Percentiles rank a stretch among this genome's conserved stretches.
phyloP scores from a whole-genome alignment of 2,329 filamentous ascomycete genomes.

The Penicillium brevicompactum region DNA sequence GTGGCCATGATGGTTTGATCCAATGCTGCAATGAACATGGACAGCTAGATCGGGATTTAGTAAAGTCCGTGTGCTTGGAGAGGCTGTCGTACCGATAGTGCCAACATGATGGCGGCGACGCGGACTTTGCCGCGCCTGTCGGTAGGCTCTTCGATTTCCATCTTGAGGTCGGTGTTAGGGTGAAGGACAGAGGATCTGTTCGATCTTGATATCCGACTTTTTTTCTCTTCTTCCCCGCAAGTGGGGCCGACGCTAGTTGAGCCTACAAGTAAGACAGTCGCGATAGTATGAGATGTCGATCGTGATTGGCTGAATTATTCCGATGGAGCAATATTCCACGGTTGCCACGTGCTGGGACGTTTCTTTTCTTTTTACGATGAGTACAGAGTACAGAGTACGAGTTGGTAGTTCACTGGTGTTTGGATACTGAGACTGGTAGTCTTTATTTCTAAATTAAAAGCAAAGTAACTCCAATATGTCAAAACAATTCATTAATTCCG shows the following conservation, averaged over 20 bases:
- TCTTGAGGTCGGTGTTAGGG: background rate
- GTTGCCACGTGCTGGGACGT: background rate
- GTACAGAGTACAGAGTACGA: too few species aligned
- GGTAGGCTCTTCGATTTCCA: slow-evolving; percentile 18
- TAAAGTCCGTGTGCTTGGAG: background rate
- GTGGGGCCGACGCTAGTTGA: background rate
- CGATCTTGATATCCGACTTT: background rate
- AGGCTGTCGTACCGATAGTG: slow-evolving; percentile 26
- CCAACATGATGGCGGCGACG: slow-evolving; percentile 29
- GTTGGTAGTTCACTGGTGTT: too few species aligned
- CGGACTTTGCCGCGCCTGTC: slow-evolving; percentile 24
- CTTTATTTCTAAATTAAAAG: too few species aligned
- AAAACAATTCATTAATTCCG: too few species aligned
- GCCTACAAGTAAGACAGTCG: background rate
- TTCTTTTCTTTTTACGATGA: background rate
- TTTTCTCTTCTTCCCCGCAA: background rate
- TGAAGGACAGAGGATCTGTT: background rate
- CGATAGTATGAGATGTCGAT: background rate
- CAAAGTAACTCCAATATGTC: too few species aligned
- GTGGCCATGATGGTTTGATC: slow-evolving; percentile 62
- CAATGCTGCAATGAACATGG: slow-evolving; percentile 39
- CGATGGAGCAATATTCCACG: too few species aligned
- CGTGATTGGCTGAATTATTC: background rate
- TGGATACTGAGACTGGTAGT: too few species aligned
- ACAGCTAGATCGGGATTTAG: slow-evolving; percentile 22